Conservation (phyloP, 305 asterid genomes). For the Monarda citriodora region DNA sequence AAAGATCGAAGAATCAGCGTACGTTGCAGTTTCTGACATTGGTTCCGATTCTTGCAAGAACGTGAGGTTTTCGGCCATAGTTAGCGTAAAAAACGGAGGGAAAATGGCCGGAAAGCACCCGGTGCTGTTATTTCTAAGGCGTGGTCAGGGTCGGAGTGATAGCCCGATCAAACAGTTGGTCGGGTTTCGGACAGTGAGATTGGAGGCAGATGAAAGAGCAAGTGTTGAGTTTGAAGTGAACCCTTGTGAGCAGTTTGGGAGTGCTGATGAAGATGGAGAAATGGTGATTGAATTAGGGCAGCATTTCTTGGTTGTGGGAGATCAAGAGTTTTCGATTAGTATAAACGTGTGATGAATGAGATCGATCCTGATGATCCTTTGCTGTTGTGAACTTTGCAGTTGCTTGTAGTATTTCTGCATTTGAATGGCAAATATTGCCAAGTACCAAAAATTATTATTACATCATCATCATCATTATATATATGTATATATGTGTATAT, state of each 20-base stretch:
- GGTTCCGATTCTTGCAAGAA: constrained; percentile 34
- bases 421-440: too few relatives aligned
- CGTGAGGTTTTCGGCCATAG: neutral
- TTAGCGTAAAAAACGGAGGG: constrained; percentile 14
- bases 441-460: too few relatives aligned
- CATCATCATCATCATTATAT: too few relatives aligned
- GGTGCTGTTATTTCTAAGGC: constrained; percentile 42
- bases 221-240: constrained; percentile 45
- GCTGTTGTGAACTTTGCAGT: neutral
- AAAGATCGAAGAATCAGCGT: constrained; percentile 2
- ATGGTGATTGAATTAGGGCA: constrained; percentile 68
- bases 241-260: constrained; percentile 77
- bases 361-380: too few relatives aligned
- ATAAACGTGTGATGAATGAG: constrained; percentile 13
- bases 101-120: constrained; percentile 21
- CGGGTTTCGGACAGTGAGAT: constrained; percentile 54
- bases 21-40: constrained; percentile 36
- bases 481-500: too few relatives aligned
- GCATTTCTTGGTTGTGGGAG: constrained; percentile 47
- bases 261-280: constrained; percentile 56
- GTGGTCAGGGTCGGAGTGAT: constrained; percentile 19
- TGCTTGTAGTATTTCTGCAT: neutral
- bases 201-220: constrained; percentile 38
- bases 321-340: constrained; percentile 39
- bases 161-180: constrained; percentile 62